Conservation (phyloP, 2,329 filamentous ascomycete species). For the Pseudocercospora musae region DNA sequence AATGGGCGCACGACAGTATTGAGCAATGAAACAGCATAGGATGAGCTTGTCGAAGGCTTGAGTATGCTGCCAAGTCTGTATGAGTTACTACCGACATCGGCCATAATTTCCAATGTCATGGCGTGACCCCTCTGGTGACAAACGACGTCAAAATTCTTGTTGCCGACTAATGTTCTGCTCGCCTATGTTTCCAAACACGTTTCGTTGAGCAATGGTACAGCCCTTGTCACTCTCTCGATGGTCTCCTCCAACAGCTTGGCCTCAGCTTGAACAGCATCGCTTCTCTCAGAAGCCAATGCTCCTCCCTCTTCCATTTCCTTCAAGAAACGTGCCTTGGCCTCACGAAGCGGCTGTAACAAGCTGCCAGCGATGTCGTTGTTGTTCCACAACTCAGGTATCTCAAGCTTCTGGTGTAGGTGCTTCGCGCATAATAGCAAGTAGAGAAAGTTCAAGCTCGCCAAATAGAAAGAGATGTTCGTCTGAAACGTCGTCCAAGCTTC, state of each 20-base stretch:
- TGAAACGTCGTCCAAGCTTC: conserved; percentile 47
- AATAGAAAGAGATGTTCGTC: conserved; percentile 53
- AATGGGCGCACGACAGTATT: neutral
- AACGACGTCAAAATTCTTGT: neutral
- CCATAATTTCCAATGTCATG: neutral
- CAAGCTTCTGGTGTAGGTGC: conserved; percentile 46
- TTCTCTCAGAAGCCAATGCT: conserved; percentile 37
- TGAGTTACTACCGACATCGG: neutral
- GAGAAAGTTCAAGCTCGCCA: conserved; percentile 58
- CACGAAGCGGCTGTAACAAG: conserved; percentile 45
- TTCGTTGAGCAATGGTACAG: conserved; percentile 30
- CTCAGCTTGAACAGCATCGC: conserved; percentile 36
- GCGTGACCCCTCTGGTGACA: neutral
- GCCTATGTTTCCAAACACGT: neutral
- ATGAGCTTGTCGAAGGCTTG: neutral
- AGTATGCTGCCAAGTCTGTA: neutral
- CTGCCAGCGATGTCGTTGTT: conserved; percentile 40
- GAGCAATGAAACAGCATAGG: neutral
- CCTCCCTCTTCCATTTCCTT: conserved; percentile 37
- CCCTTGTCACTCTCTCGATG: conserved; percentile 32
- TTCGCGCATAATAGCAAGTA: conserved; percentile 53
- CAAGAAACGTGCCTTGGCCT: conserved; percentile 37
- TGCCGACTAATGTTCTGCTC: neutral
- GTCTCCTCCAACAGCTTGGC: conserved; percentile 33
- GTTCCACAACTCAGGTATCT: conserved; percentile 44